Conservation (phyloP, 805 yeast genomes). For the Nakazawaea wickerhamii region DNA sequence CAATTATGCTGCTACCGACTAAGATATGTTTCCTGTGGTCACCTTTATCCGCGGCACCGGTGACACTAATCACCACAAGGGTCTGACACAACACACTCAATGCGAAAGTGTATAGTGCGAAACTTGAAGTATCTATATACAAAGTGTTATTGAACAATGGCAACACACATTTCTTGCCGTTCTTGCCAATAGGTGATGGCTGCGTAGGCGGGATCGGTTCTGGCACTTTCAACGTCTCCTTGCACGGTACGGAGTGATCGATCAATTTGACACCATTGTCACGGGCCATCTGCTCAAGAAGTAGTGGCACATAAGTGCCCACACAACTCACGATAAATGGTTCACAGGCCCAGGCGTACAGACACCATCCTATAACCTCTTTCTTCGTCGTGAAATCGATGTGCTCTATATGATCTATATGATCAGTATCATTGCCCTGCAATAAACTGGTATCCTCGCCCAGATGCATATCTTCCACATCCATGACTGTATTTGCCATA, state of each 20-base stretch:
- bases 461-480: neutral
- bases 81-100: constrained; percentile 70
- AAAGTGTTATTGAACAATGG: constrained; percentile 24
- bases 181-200: constrained; percentile 16
- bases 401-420: too few relatives aligned
- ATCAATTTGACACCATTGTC: constrained; percentile 59
- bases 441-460: neutral
- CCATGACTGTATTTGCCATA: too few relatives aligned
- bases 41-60: constrained; percentile 68
- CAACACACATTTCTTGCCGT: constrained; percentile 25
- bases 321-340: constrained; percentile 78
- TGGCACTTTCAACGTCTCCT: constrained; percentile 26
- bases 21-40: constrained; percentile 52
- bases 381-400: constrained; percentile 33
- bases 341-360: constrained; percentile 70
- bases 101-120: constrained; percentile 71
- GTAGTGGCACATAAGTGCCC: constrained; percentile 69
- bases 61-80: constrained; percentile 60
- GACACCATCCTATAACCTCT: constrained; percentile 62
- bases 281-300: constrained; percentile 67
- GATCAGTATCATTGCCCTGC: too few relatives aligned
- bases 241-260: constrained; percentile 57
- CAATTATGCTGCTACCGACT: constrained; percentile 51
- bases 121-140: constrained; percentile 67
- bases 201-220: constrained; percentile 28